These are phyloP conservation scores for Saksenaea vasiformis DNA, from an alignment of 371 early-diverging fungal species.

Conservation along the genomic window DNA sequence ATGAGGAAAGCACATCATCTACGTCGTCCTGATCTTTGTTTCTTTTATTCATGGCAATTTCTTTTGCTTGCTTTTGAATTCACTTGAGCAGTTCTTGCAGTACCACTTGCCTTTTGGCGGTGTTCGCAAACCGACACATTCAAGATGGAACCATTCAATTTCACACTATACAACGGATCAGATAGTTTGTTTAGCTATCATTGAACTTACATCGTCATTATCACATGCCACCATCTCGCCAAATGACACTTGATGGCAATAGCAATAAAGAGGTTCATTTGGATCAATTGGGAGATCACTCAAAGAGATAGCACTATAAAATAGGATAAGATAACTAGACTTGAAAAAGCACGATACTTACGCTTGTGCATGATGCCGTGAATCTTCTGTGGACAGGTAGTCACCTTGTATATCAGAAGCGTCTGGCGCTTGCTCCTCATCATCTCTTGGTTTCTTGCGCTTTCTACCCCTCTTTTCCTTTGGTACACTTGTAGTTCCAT, in stretches of 20 bases:
- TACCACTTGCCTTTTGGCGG: conserved; percentile 93
- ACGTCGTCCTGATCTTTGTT: not conserved
- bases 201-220: conserved; percentile 73
- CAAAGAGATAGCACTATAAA: conserved; percentile 36
- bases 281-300: conserved; percentile 90
- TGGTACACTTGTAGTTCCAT: not conserved
- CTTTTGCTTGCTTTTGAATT: conserved; percentile 55
- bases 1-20: not conserved
- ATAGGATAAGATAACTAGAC: not conserved
- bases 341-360: conserved; percentile 15
- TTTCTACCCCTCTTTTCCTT: not conserved
- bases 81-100: conserved; percentile 73
- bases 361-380: conserved; percentile 41
- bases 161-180: conserved; percentile 64
- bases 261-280: conserved; percentile 94
- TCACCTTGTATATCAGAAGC: conserved; percentile 12
- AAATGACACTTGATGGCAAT: conserved; percentile 91
- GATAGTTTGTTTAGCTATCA: not conserved
- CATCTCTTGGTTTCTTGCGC: conserved; percentile 11
- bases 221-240: conserved; percentile 99
- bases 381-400: conserved; percentile 33
- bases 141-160: conserved; percentile 95
- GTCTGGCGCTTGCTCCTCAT: not conserved
- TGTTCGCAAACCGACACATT: conserved; percentile 83
- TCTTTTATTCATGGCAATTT: conserved; percentile 9